Evolutionary conservation across 306 rosid species (phyloP), one percentile per base, ranked within the genome.

Genomic region (apple (Malus domestica)): DNA sequence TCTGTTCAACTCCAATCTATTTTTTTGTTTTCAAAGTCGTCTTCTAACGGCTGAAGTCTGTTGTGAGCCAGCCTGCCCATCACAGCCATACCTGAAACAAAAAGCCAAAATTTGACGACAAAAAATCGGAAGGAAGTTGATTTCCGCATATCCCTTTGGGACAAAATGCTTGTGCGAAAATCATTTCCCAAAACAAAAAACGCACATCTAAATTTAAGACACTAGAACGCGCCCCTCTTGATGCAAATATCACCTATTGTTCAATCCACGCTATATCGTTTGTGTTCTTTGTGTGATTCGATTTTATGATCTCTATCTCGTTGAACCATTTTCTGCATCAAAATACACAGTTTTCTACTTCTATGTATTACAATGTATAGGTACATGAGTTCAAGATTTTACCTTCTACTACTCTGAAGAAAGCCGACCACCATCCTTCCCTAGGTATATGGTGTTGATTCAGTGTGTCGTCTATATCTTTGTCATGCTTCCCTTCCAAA

Each of bases 401-500:
- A 89, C 96, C 95, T 87, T 87, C 91, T 76, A 92, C 61, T 30
- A 87, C 78, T 88, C 81, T 82, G 82, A 85, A 79, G 81, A 86
- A 89, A 71, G 92, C 77, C 62, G 92, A 89, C 93, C 96, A 87
- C 97, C 97, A 91, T 42, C 88, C 81, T 23, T 90, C 85, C 2
- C 84, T 72, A 8, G 91, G 80, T 67, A 91, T 80, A 69, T 86
- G 88, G 69, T 80, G 85, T 57, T 40, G 64, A 71, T 52, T 32
- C 15, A 89, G 76, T 60, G 85, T 70, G 72, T 80, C 84, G 33
- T 87, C 90, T 80, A 90, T 91, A 75, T 72, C 88, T 71, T 73
- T 69, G 60, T 94, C 93, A 60, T 94, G 93, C 81, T 81, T 90
- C 72, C 97, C 94, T 80, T 92, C 96, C 86, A 89, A 76, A 79